These are phyloP conservation scores for Tolypocladium tundrense DNA, from an alignment of 2,329 filamentous ascomycete genomes.

Conservation along the genomic window DNA sequence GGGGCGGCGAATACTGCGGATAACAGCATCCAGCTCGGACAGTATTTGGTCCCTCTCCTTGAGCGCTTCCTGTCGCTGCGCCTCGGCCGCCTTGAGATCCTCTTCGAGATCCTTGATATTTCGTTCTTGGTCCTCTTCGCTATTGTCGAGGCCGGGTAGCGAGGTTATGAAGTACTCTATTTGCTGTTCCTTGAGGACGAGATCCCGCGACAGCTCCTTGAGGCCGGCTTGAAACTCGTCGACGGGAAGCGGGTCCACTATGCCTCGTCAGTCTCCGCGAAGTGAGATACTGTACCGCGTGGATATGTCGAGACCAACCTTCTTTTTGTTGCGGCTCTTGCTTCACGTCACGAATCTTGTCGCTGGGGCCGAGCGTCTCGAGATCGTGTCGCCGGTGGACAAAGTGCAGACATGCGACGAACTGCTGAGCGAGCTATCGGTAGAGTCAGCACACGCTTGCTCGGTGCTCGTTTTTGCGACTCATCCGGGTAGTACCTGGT, in stretches of 20 bases:
- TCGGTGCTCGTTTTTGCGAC: background rate
- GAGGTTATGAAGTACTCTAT: slow-evolving; percentile 68
- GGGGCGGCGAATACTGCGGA: slow-evolving; percentile 49
- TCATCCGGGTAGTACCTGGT: slow-evolving; percentile 48
- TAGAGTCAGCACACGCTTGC: background rate
- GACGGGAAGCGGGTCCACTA: slow-evolving; percentile 50
- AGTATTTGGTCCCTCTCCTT: slow-evolving; percentile 54
- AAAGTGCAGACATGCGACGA: slow-evolving; percentile 56
- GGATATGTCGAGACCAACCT: slow-evolving; percentile 21
- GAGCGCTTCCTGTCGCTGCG: slow-evolving; percentile 51
- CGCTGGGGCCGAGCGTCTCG: slow-evolving; percentile 44
- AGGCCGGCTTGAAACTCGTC: slow-evolving; percentile 59
- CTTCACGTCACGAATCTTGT: slow-evolving; percentile 50
- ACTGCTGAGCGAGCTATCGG: slow-evolving; percentile 54
- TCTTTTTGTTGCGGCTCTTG: slow-evolving; percentile 41
- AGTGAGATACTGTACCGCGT: background rate
- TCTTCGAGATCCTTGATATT: slow-evolving; percentile 55
- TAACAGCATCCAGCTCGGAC: slow-evolving; percentile 48
- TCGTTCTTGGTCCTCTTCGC: slow-evolving; percentile 64
- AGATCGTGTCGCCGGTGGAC: slow-evolving; percentile 60
- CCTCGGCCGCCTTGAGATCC: slow-evolving; percentile 53
- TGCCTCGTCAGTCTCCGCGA: slow-evolving; percentile 1
- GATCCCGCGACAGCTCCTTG: slow-evolving; percentile 63
- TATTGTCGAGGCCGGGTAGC: slow-evolving; percentile 68
- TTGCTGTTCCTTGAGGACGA: slow-evolving; percentile 73